Evolutionary conservation across 1,284 basidiomycete species (phyloP).

Genomic region (Malassezia furfur): DNA sequence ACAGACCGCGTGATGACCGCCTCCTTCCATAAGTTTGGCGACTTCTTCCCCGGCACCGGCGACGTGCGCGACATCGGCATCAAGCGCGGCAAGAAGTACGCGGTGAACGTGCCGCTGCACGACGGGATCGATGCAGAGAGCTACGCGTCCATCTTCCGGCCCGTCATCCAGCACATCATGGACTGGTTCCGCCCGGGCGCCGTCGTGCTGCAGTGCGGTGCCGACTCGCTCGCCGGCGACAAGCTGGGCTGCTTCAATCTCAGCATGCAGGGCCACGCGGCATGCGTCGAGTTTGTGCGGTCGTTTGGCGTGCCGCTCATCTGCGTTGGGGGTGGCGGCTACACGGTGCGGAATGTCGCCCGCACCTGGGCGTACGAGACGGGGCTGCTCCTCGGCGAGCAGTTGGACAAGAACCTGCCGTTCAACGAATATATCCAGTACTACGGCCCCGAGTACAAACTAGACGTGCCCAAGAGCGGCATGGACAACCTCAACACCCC

Average conservation of each 20-base stretch:
- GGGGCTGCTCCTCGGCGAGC: constrained; percentile 76
- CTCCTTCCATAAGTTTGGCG: constrained; percentile 84
- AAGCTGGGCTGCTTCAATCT: constrained; percentile 94
- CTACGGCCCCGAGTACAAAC: constrained; percentile 88
- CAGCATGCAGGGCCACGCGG: constrained; percentile 82
- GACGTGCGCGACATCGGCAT: constrained; percentile 65
- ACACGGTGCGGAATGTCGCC: constrained; percentile 84
- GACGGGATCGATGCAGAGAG: constrained; percentile 78
- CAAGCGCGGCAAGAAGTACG: constrained; percentile 76
- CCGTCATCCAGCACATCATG: constrained; percentile 68
- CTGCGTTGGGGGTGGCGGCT: constrained; percentile 87
- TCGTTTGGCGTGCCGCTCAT: constrained; percentile 78
- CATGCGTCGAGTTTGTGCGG: constrained; percentile 78
- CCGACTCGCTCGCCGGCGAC: constrained; percentile 88
- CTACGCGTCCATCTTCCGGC: constrained; percentile 59
- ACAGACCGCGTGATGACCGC: constrained; percentile 94
- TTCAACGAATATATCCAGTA: constrained; percentile 97
- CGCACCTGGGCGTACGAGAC: constrained; percentile 96
- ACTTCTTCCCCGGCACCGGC: constrained; percentile 86
- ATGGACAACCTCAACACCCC: constrained; percentile 86
- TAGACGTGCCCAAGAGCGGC: constrained; percentile 82
- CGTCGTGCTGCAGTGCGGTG: constrained; percentile 88
- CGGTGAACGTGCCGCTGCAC: constrained; percentile 84
- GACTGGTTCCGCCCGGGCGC: constrained; percentile 82
- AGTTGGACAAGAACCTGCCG: constrained; percentile 68